phyloP scores from a whole-genome alignment of 441 rosid species.

The Metrosideros polymorpha region DNA sequence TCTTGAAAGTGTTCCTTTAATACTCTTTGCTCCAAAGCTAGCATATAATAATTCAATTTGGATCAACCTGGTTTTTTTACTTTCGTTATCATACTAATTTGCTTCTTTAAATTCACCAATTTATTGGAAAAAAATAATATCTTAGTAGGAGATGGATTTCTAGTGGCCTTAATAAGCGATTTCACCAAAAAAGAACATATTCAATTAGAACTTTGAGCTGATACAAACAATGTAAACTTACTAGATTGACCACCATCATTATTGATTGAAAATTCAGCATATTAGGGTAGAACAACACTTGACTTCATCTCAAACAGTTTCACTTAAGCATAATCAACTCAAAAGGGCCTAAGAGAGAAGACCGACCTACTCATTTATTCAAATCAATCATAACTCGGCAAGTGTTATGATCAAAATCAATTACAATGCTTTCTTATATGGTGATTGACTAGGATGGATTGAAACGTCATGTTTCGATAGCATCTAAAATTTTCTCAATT shows the following conservation, averaged over 20 bases:
- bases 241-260: neutral
- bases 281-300: neutral
- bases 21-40: neutral
- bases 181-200: neutral
- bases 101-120: neutral
- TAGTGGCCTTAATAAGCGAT: neutral
- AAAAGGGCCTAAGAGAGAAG: neutral
- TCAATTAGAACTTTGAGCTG: neutral
- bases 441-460: rapidly evolving
- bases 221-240: neutral
- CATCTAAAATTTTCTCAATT: neutral
- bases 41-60: neutral
- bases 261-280: neutral
- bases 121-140: neutral
- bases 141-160: neutral
- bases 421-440: neutral
- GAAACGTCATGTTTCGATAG: neutral
- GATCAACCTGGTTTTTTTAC: neutral
- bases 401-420: neutral
- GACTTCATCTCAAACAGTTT: neutral
- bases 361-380: neutral
- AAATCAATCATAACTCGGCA: neutral
- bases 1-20: neutral
- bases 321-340: neutral
- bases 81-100: neutral